Evolutionary conservation across 2,329 filamentous ascomycete species (phyloP), one percentile per base, ranked within the genome.

Genomic region (Colletotrichum gigasporum): DNA sequence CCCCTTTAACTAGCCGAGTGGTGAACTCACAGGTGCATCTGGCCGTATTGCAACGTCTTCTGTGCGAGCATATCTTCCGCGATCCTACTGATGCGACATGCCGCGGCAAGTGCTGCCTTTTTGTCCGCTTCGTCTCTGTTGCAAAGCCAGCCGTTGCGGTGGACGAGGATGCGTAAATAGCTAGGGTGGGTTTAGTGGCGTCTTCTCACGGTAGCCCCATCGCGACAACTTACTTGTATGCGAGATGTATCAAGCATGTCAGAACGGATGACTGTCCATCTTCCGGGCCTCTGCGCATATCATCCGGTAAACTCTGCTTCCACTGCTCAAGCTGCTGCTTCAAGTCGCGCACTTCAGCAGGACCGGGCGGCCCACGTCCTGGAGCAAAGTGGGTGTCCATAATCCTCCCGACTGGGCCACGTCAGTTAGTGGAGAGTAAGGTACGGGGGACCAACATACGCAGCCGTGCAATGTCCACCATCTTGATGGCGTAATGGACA

Each of bases 21-120:
- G 1, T 10, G 2, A 12, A 66, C 74, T 55, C 51, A 77, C 76
- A 78, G 45, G 59, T 79, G 76, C 75, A 79, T 78, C 34, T 79
- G 77, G 0, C 74, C 76, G 35, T 76, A 78, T 3, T 74, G 73
- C 8, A 76, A 70, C 0, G 69, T 75, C 10, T 73, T 71, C 9
- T 75, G 69, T 4, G 75, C 71, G 0, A 74, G 73, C 76, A 79
- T 78, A 63, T 79, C 76, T 28, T 79, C 76, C 6, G 75, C 76
- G 22, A 78, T 78, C 9, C 76, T 68, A 55, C 74, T 78, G 30
- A 79, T 76, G 18, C 72, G 70, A 8, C 74, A 74, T 1, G 77
- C 77, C 0, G 77, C 76, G 0, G 68, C 69, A 2, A 73, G 70
- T 6, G 74, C 75, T 14, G 73, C 72, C 34, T 72, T 71, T 4